A percentile compares a stretch with the other conserved stretches of the same genome.
Conservation (phyloP, 441 rosid genomes). For the Melastoma candidum region DNA sequence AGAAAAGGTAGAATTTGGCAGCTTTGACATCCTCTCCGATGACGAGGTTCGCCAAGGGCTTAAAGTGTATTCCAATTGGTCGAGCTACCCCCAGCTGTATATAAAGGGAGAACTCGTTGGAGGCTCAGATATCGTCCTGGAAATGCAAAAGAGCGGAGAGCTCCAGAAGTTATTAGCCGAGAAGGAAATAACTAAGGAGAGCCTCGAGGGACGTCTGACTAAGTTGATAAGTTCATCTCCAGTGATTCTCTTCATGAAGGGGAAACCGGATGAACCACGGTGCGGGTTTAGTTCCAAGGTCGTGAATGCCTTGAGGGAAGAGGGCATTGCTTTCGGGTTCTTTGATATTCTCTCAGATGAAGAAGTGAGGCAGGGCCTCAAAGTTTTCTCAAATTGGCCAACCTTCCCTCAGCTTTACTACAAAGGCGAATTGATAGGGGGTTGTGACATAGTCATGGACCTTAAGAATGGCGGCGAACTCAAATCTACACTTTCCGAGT, state of each 20-base stretch:
- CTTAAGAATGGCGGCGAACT: conserved; percentile 59
- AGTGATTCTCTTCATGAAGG: conserved; percentile 95
- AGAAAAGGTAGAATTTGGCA: conserved; percentile 47
- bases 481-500: conserved; percentile 69
- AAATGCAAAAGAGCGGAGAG: conserved; percentile 93
- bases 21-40: conserved; percentile 50
- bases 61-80: conserved; percentile 66
- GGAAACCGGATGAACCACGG: conserved; percentile 71
- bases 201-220: conserved; percentile 54
- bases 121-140: conserved; percentile 88
- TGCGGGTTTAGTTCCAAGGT: conserved; percentile 96
- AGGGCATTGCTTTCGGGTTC: conserved; percentile 52
- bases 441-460: conserved; percentile 89
- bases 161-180: conserved; percentile 46
- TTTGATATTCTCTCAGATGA: conserved; percentile 73
- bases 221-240: conserved; percentile 46
- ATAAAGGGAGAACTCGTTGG: conserved; percentile 78
- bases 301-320: conserved; percentile 63
- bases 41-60: conserved; percentile 68
- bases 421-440: conserved; percentile 91
- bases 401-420: conserved; percentile 88
- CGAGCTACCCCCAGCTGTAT: conserved; percentile 82
- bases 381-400: conserved; percentile 86
- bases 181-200: conserved; percentile 47
- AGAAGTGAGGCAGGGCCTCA: conserved; percentile 89